Conservation (phyloP, 441 rosid species). For the Euphorbia schlechtendalii region DNA sequence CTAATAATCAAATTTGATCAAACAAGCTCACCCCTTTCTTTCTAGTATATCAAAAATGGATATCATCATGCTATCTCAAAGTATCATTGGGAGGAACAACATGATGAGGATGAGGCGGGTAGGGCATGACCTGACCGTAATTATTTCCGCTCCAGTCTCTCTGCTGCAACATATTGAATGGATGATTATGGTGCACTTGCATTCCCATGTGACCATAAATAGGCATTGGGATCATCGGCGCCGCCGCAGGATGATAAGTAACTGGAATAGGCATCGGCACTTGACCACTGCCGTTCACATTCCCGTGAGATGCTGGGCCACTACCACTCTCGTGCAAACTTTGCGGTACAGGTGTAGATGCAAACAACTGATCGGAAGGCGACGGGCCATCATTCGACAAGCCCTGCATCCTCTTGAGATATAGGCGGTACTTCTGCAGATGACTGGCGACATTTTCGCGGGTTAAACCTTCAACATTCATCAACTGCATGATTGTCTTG, state of each 20-base stretch:
- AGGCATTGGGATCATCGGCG: slow-evolving; percentile 63
- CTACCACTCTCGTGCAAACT: slow-evolving; percentile 45
- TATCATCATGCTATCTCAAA: slow-evolving; percentile 18
- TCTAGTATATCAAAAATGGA: not conserved
- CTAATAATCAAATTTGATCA: not conserved
- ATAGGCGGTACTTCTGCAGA: slow-evolving; percentile 85
- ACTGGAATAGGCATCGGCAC: slow-evolving; percentile 29
- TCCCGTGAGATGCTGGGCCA: slow-evolving; percentile 11
- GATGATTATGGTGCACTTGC: slow-evolving; percentile 43
- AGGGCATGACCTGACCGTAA: slow-evolving; percentile 49
- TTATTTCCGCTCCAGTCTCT: slow-evolving; percentile 54
- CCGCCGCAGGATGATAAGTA: slow-evolving; percentile 34
- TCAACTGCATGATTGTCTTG: slow-evolving; percentile 96
- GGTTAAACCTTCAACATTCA: slow-evolving; percentile 95
- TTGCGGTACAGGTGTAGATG: slow-evolving; percentile 66
- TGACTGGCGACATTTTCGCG: slow-evolving; percentile 97
- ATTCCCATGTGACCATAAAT: slow-evolving; percentile 63
- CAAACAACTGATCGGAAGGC: slow-evolving; percentile 69
- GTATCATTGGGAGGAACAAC: slow-evolving; percentile 40
- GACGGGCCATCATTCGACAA: slow-evolving; percentile 53
- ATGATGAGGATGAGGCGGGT: slow-evolving; percentile 34
- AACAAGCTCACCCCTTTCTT: slow-evolving; percentile 19
- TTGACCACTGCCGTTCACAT: not conserved
- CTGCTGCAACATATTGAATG: slow-evolving; percentile 49
- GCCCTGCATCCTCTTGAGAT: slow-evolving; percentile 89